phyloP scores from a whole-genome alignment of 148 eudicot species.

The Persicaria tinctoria region DNA sequence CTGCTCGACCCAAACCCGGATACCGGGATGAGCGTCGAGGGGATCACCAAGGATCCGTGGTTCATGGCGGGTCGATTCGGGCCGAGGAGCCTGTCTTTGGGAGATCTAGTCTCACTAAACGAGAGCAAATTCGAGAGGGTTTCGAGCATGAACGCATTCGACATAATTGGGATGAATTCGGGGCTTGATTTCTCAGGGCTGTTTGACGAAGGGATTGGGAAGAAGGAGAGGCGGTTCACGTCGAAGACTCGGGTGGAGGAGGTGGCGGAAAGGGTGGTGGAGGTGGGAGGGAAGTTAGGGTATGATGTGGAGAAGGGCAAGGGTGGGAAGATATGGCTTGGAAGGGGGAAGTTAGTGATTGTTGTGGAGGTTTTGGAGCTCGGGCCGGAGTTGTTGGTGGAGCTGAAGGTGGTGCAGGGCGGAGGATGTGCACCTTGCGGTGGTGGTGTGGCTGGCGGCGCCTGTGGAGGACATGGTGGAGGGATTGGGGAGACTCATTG shows the following conservation, averaged over 20 bases:
- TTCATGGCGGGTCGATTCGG: not conserved
- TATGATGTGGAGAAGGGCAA: conserved; percentile 2
- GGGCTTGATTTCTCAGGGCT: not conserved
- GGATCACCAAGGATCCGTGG: not conserved
- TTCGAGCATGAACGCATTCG: not conserved
- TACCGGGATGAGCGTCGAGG: not conserved
- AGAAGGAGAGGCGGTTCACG: not conserved
- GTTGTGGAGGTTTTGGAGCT: not conserved
- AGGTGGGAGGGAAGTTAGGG: not conserved
- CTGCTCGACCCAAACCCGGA: conserved; percentile 1
- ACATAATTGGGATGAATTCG: conserved; percentile 9
- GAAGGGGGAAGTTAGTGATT: not conserved
- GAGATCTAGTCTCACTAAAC: not conserved
- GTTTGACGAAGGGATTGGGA: not conserved
- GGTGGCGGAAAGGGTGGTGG: not conserved
- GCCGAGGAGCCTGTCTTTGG: not conserved
- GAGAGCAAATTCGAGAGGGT: not conserved
- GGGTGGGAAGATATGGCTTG: conserved; percentile 8
- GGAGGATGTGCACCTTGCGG: not conserved
- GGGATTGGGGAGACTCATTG: not conserved
- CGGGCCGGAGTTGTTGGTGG: conserved; percentile 2
- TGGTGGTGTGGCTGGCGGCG: no score
- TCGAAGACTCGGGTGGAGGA: not conserved
- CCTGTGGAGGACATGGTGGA: not conserved
- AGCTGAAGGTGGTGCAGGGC: conserved; percentile 7